These are phyloP conservation scores for Effrenium voratum DNA, from an alignment of 73 alveolate species.

Conservation along the genomic window DNA sequence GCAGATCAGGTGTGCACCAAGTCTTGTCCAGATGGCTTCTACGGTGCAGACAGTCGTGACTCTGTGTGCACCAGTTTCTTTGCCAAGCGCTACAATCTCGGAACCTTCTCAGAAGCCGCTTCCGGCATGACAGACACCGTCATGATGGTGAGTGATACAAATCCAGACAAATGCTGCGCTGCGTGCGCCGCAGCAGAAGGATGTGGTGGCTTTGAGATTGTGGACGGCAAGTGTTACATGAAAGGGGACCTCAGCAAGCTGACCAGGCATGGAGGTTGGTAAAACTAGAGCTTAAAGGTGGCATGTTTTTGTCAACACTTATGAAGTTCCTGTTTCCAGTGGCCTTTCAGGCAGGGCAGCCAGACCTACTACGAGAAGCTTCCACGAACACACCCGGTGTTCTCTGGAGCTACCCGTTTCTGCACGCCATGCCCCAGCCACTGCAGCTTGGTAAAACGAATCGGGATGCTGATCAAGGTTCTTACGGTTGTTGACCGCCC, in stretches of 20 bases:
- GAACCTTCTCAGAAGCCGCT: not conserved
- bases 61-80: not conserved
- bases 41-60: constrained; percentile 6
- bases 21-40: constrained; percentile 8
- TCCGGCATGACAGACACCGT: constrained; percentile 10
- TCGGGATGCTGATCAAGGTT: no score
- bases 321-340: no score
- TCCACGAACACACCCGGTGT: constrained; percentile 18
- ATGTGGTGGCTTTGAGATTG: not conserved
- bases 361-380: constrained; percentile 30
- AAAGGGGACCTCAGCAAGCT: constrained; percentile 16
- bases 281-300: no score
- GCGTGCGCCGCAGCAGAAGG: constrained; percentile 22
- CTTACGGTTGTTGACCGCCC: no score
- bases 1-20: constrained; percentile 11
- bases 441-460: not conserved
- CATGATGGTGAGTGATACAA: not conserved
- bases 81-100: constrained; percentile 5
- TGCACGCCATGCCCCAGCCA: constrained; percentile 36
- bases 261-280: not conserved
- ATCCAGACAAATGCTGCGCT: constrained; percentile 4
- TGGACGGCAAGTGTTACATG: not conserved
- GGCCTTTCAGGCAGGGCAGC: not conserved
- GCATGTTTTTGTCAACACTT: no score
- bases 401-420: constrained; percentile 25